These are phyloP conservation scores for Acanthamoeba sp. DNA, from an alignment of 208 protist genomes.

Conservation along the genomic window DNA sequence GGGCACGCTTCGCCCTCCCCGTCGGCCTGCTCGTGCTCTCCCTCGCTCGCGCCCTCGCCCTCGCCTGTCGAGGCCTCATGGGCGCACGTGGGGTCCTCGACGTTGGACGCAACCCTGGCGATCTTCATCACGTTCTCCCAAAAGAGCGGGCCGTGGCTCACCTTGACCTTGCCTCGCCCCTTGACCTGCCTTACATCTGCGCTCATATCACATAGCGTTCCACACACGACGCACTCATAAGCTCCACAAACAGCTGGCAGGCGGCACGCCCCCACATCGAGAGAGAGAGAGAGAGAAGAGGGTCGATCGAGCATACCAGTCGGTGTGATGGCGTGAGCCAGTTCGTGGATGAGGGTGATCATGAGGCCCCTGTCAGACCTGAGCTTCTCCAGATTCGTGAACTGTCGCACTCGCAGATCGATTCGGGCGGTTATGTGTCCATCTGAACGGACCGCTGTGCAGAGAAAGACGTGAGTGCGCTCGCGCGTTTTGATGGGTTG, in stretches of 20 bases:
- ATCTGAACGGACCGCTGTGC: not conserved
- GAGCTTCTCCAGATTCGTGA: slow-evolving; percentile 48
- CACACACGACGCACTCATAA: too few species aligned
- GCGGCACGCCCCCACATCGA: too few species aligned
- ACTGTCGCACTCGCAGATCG: slow-evolving; percentile 24
- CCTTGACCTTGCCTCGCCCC: slow-evolving; percentile 42
- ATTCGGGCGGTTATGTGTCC: not conserved
- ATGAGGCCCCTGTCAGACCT: slow-evolving; percentile 4
- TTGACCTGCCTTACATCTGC: slow-evolving; percentile 32
- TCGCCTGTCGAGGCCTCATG: not conserved
- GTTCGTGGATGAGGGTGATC: slow-evolving; percentile 56
- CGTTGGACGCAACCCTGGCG: slow-evolving; percentile 17
- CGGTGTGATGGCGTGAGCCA: slow-evolving; percentile 44
- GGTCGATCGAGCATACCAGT: not conserved
- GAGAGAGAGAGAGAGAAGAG: not conserved
- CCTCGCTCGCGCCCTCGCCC: not conserved
- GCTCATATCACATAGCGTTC: not conserved
- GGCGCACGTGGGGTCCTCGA: slow-evolving; percentile 7
- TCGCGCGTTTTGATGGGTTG: too few species aligned
- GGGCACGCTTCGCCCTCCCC: too few species aligned
- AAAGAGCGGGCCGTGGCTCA: slow-evolving; percentile 34
- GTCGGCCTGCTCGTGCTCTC: not conserved
- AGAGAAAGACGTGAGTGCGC: not conserved
- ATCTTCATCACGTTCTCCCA: slow-evolving; percentile 56
- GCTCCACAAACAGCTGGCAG: too few species aligned